Evolutionary conservation across 2,329 filamentous ascomycete species (phyloP).

Genomic region (Venturia carpophila): DNA sequence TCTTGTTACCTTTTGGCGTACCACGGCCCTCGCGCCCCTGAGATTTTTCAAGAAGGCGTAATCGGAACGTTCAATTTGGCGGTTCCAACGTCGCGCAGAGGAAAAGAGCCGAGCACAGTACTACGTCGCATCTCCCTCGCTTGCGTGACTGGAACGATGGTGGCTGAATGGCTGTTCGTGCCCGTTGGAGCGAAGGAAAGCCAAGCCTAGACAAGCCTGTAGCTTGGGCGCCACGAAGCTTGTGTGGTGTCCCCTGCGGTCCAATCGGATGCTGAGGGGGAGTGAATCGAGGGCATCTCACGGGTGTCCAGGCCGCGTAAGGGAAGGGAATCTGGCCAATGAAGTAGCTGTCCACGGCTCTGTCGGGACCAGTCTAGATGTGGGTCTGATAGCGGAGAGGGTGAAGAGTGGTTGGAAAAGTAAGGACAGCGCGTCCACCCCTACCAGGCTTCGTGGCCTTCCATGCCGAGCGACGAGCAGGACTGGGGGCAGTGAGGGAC

Average conservation of each 20-base stretch:
- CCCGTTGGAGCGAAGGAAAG: neutral
- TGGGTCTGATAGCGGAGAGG: neutral
- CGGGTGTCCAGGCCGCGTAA: neutral
- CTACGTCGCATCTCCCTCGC: neutral
- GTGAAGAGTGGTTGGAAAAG: neutral
- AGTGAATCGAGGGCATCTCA: neutral
- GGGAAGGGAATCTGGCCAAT: neutral
- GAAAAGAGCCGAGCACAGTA: neutral
- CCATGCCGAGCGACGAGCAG: neutral
- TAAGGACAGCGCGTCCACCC: neutral
- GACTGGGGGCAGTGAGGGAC: neutral
- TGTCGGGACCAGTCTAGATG: neutral
- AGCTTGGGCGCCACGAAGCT: neutral
- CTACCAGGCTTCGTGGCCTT: neutral
- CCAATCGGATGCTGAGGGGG: neutral
- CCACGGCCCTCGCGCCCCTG: no score
- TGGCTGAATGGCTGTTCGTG: neutral
- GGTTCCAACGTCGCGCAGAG: neutral
- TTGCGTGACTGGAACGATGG: neutral
- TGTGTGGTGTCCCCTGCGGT: neutral
- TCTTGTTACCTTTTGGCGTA: no score
- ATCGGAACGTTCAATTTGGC: neutral
- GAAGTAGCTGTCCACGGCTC: neutral
- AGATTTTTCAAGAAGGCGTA: neutral
- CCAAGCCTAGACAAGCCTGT: neutral